Conservation (phyloP, 1,139 yeast species). For the Yamadazyma atlantica region DNA sequence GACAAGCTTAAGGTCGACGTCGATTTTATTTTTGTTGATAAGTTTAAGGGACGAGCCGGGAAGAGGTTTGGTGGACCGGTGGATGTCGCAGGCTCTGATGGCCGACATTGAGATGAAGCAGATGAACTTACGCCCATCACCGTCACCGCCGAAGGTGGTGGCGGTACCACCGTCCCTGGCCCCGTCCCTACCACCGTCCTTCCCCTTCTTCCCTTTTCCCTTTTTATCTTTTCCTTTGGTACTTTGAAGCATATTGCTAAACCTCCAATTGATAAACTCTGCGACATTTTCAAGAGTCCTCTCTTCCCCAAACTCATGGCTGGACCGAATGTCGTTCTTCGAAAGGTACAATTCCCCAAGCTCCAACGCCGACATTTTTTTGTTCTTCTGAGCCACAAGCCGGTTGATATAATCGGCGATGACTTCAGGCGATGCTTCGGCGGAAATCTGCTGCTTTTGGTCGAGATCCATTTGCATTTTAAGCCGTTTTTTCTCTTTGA, state of each 20-base stretch:
- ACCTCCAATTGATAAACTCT: constrained; percentile 41
- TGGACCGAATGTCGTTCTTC: constrained; percentile 48
- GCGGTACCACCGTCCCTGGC: no score
- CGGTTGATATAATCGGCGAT: constrained; percentile 61
- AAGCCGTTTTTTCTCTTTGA: constrained; percentile 52
- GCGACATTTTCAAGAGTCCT: constrained; percentile 50
- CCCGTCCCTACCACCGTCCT: no score
- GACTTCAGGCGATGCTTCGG: constrained; percentile 47
- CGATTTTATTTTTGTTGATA: constrained; percentile 64
- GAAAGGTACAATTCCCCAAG: constrained; percentile 56
- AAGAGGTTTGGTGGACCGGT: constrained; percentile 56
- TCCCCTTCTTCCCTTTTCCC: no score
- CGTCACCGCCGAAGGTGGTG: no score
- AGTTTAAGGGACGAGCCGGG: constrained; percentile 61
- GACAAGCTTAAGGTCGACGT: constrained; percentile 56
- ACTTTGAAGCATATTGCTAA: constrained; percentile 44
- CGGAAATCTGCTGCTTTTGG: constrained; percentile 50
- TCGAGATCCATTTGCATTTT: constrained; percentile 60
- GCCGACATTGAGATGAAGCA: constrained; percentile 70
- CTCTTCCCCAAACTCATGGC: constrained; percentile 46
- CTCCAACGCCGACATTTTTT: constrained; percentile 63
- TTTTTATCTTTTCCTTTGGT: no score
- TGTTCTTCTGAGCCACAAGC: constrained; percentile 49
- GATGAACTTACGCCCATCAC: constrained; percentile 38
- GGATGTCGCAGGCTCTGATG: constrained; percentile 69